Conservation (phyloP, 164 flowering plant species). For the Vitis rupestris region DNA sequence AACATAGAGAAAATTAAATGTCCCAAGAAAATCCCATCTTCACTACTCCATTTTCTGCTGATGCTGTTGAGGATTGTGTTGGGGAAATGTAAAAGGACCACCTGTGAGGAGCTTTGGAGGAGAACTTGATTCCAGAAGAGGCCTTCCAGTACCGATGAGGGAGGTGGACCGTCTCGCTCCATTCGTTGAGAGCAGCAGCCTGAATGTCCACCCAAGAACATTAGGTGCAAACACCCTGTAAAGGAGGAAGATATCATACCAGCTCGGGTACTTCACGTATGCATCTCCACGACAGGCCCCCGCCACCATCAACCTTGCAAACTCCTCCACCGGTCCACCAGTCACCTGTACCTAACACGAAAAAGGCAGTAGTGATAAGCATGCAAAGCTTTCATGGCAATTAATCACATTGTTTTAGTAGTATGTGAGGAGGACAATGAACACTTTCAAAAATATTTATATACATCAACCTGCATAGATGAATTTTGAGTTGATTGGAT, state of each 20-base stretch:
- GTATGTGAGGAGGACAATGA: too few relatives aligned
- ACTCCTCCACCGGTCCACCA: slow-evolving; percentile 64
- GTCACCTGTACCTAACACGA: slow-evolving; percentile 46
- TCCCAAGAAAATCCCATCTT: neutral
- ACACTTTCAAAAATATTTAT: too few relatives aligned
- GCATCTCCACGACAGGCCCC: slow-evolving; percentile 85
- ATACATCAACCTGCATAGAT: too few relatives aligned
- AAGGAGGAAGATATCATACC: slow-evolving; percentile 77
- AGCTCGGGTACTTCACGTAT: slow-evolving; percentile 75
- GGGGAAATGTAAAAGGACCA: slow-evolving; percentile 28
- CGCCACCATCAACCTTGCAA: slow-evolving; percentile 60
- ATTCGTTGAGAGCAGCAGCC: slow-evolving; percentile 45
- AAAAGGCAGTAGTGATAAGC: too few relatives aligned
- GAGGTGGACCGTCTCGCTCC: slow-evolving; percentile 36
- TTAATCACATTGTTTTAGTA: too few relatives aligned
- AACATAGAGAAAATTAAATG: neutral
- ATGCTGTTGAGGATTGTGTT: slow-evolving; percentile 20
- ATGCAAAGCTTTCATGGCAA: too few relatives aligned
- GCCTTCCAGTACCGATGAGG: slow-evolving; percentile 44
- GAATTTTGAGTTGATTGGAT: too few relatives aligned
- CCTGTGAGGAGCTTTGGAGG: slow-evolving; percentile 31
- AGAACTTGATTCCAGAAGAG: slow-evolving; percentile 16
- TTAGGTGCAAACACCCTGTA: slow-evolving; percentile 76
- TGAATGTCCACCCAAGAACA: slow-evolving; percentile 72
- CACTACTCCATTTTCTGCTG: slow-evolving; percentile 26